Conservation (phyloP, 495 filamentous ascomycete genomes). For the Xylaria castorea region DNA sequence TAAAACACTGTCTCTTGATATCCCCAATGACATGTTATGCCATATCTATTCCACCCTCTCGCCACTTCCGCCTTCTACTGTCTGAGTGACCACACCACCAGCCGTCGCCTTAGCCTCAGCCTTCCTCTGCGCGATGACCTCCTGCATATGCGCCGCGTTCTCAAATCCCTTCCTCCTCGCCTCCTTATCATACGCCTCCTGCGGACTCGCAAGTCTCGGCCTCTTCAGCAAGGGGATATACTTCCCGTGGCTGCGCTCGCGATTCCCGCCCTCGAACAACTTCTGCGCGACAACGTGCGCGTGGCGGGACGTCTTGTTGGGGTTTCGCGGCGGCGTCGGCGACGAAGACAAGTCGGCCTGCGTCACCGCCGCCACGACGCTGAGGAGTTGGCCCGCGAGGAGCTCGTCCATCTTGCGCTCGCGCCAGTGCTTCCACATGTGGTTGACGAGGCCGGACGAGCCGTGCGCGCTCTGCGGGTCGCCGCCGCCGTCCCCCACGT, state of each 20-base stretch:
- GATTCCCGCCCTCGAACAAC: constrained; percentile 75
- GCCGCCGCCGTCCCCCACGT: constrained; percentile 68
- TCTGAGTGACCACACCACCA: constrained; percentile 21
- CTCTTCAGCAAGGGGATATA: constrained; percentile 78
- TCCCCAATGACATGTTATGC: neutral
- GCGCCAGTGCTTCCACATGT: constrained; percentile 83
- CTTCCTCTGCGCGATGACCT: constrained; percentile 38
- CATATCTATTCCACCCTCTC: constrained; percentile 14
- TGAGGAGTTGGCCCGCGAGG: constrained; percentile 70
- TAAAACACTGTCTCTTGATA: neutral
- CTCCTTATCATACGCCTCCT: constrained; percentile 79
- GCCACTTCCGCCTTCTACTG: constrained; percentile 6
- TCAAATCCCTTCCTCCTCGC: constrained; percentile 70
- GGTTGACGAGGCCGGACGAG: constrained; percentile 69
- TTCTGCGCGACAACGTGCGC: constrained; percentile 49
- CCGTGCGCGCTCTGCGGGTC: constrained; percentile 59
- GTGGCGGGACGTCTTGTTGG: constrained; percentile 33
- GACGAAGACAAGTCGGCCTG: constrained; percentile 50
- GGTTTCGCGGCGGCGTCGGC: constrained; percentile 7
- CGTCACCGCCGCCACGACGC: constrained; percentile 61
- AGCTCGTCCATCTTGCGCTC: constrained; percentile 88
- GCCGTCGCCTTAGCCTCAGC: constrained; percentile 24
- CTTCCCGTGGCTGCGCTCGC: constrained; percentile 61
- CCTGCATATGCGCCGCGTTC: constrained; percentile 51
- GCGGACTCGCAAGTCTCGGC: constrained; percentile 64